Conservation (phyloP, 495 filamentous ascomycete genomes). For the Astrocystis sublimbata region DNA sequence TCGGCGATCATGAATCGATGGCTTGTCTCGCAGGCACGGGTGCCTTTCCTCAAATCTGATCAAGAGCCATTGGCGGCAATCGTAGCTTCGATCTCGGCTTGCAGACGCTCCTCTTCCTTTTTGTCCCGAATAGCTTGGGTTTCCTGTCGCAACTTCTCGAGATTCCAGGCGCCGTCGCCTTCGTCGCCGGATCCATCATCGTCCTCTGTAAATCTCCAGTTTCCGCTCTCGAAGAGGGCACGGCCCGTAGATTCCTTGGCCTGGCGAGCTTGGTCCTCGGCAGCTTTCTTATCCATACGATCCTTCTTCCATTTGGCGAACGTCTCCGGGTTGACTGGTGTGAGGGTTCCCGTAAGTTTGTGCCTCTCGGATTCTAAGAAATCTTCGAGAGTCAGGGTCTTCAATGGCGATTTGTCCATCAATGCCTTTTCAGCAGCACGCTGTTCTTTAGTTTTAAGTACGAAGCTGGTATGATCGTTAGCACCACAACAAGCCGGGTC, state of each 20-base stretch:
- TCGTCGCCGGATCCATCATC: conserved; percentile 56
- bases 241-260: conserved; percentile 95
- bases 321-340: conserved; percentile 86
- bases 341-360: conserved; percentile 86
- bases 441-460: conserved; percentile 97
- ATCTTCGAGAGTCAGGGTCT: conserved; percentile 94
- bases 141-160: conserved; percentile 71
- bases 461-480: conserved; percentile 61
- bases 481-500: neutral
- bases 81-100: conserved; percentile 24
- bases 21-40: conserved; percentile 9
- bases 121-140: conserved; percentile 65
- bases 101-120: conserved; percentile 62
- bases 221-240: conserved; percentile 92
- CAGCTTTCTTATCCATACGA: conserved; percentile 90
- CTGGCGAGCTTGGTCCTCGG: conserved; percentile 79
- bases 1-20: conserved; percentile 10
- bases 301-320: conserved; percentile 97
- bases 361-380: conserved; percentile 94
- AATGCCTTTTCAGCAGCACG: conserved; percentile 94
- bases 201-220: conserved; percentile 74
- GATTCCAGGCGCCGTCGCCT: conserved; percentile 70
- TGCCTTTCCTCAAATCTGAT: neutral
- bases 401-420: conserved; percentile 92
- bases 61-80: conserved; percentile 23